phyloP scores from a whole-genome alignment of 129 eudicot species.

The Pittosporum tobira region DNA sequence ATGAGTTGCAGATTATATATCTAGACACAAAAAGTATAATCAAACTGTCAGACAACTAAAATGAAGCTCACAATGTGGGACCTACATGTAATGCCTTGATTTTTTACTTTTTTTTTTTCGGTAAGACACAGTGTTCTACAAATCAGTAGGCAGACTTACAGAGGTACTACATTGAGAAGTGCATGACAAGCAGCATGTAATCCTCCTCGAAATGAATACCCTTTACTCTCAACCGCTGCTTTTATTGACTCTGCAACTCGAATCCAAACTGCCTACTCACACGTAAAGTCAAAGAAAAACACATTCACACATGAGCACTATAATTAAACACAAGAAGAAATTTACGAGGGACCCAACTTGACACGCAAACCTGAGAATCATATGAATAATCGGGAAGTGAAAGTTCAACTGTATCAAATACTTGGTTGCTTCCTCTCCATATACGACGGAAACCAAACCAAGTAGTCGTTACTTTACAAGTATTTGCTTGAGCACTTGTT shows the following conservation, averaged over 20 bases:
- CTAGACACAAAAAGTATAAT: constrained; percentile 21
- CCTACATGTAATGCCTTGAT: neutral
- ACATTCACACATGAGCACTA: constrained; percentile 11
- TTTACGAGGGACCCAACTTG: no score
- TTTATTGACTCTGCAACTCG: constrained; percentile 74
- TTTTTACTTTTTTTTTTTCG: neutral
- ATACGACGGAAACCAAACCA: constrained; percentile 94
- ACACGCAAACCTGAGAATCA: constrained; percentile 58
- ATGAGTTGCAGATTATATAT: constrained; percentile 69
- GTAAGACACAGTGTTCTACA: no score
- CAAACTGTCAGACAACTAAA: neutral
- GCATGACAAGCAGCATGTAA: constrained; percentile 99
- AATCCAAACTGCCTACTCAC: constrained; percentile 79
- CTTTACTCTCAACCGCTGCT: constrained; percentile 48
- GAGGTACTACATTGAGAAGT: constrained; percentile 70
- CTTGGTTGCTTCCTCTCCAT: constrained; percentile 60
- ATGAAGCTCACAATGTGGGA: neutral
- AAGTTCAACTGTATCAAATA: constrained; percentile 77
- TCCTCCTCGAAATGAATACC: constrained; percentile 71
- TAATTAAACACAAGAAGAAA: constrained; percentile 1
- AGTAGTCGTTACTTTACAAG: constrained; percentile 83
- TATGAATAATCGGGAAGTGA: constrained; percentile 82
- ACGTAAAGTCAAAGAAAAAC: constrained; percentile 6
- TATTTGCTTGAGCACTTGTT: constrained; percentile 64
- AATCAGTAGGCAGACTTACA: constrained; percentile 58